A percentile compares a stretch with the other conserved stretches of the same genome.
Evolutionary conservation across 2,329 filamentous ascomycete genomes (phyloP).

Genomic region (Claviceps arundinis): DNA sequence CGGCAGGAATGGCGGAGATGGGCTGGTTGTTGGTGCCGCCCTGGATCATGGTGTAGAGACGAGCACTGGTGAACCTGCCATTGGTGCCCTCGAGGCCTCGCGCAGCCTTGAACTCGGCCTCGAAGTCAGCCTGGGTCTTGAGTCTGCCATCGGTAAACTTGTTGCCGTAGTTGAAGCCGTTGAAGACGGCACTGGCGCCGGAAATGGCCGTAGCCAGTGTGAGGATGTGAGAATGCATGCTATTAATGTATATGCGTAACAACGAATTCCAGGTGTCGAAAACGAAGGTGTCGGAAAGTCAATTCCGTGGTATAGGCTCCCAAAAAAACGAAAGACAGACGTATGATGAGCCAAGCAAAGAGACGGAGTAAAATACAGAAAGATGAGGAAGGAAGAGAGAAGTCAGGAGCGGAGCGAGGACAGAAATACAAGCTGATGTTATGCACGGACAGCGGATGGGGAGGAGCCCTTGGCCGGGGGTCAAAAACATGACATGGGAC

Average conservation of each 20-base stretch:
- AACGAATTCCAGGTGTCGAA: background rate
- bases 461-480: no score
- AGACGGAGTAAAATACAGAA: background rate
- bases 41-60: constrained; percentile 68
- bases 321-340: background rate
- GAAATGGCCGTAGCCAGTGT: constrained; percentile 22
- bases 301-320: background rate
- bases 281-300: background rate
- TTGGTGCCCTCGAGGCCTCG: constrained; percentile 48
- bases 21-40: constrained; percentile 50
- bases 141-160: constrained; percentile 44
- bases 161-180: constrained; percentile 65
- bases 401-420: no score
- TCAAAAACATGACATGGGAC: no score
- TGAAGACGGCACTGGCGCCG: constrained; percentile 26
- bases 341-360: background rate
- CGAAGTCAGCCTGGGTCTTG: constrained; percentile 52
- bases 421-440: background rate
- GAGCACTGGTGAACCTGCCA: constrained; percentile 51
- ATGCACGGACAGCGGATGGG: background rate
- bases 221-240: constrained; percentile 16
- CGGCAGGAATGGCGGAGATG: constrained; percentile 66
- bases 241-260: background rate
- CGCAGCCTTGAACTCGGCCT: constrained; percentile 55
- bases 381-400: background rate